These are phyloP conservation scores for Neofusicoccum kwambonambiense DNA, from an alignment of 2,329 filamentous ascomycete species.

Conservation along the genomic window DNA sequence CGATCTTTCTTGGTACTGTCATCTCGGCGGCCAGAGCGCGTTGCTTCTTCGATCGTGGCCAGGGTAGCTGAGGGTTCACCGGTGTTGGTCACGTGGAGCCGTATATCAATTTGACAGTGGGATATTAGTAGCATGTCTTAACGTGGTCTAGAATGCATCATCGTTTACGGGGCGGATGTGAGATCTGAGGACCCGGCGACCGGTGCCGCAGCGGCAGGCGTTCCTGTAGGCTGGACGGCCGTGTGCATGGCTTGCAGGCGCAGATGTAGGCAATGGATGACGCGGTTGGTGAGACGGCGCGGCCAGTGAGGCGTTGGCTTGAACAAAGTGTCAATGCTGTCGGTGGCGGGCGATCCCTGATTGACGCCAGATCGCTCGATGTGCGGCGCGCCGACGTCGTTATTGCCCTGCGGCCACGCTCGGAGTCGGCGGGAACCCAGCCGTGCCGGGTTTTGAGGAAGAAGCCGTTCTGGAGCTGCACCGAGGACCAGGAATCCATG, in stretches of 20 bases:
- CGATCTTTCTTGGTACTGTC: conserved; percentile 10
- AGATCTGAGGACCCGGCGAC: conserved; percentile 17
- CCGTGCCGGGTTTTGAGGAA: neutral
- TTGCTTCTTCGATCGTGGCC: conserved; percentile 7
- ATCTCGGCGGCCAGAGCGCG: neutral
- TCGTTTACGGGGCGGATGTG: conserved; percentile 16
- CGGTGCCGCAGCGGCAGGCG: conserved; percentile 17
- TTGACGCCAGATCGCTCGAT: neutral
- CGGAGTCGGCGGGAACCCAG: neutral
- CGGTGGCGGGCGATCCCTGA: neutral
- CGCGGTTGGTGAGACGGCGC: conserved; percentile 4
- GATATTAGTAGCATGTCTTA: conserved; percentile 15
- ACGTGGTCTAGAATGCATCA: conserved; percentile 16
- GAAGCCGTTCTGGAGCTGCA: neutral
- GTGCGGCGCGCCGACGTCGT: neutral
- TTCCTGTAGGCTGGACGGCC: conserved; percentile 10
- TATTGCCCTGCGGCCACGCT: neutral
- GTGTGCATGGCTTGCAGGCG: conserved; percentile 5
- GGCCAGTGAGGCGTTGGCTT: neutral
- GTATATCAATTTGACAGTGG: conserved; percentile 6
- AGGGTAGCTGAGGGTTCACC: conserved; percentile 4
- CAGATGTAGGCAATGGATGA: conserved; percentile 5
- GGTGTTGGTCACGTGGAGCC: conserved; percentile 2
- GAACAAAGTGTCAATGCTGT: neutral
- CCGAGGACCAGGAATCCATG: conserved; percentile 11